These are phyloP conservation scores for Trichodelitschia bisporula DNA, from an alignment of 495 filamentous ascomycete genomes.

Conservation along the genomic window DNA sequence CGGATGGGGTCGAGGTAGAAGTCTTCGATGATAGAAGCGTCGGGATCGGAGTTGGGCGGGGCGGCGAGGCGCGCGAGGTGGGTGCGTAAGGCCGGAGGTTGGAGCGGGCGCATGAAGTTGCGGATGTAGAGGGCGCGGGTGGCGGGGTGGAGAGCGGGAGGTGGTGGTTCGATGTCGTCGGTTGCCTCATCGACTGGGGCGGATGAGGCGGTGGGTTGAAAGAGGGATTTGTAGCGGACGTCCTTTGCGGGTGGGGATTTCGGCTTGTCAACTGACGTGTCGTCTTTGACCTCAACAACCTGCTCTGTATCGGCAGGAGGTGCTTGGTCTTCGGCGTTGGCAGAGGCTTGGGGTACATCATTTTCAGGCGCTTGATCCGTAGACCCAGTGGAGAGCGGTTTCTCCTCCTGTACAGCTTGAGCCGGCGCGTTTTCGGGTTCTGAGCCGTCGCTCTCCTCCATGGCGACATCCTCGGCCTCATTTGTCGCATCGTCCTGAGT, in stretches of 20 bases:
- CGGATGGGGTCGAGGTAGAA: constrained; percentile 70
- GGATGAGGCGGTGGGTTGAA: neutral
- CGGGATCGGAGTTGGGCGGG: constrained; percentile 22
- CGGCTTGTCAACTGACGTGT: neutral
- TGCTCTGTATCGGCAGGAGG: constrained; percentile 1
- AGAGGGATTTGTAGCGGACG: constrained; percentile 5
- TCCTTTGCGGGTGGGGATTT: constrained; percentile 1
- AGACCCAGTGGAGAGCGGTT: too few relatives aligned
- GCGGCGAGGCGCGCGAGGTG: constrained; percentile 47
- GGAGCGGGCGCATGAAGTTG: constrained; percentile 72
- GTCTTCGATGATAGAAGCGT: constrained; percentile 28
- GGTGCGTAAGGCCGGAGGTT: constrained; percentile 30
- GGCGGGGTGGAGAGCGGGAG: constrained; percentile 60
- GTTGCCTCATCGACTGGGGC: constrained; percentile 3
- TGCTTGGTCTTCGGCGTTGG: too few relatives aligned
- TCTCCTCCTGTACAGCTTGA: too few relatives aligned
- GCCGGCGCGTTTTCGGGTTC: neutral
- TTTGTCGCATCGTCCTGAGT: neutral
- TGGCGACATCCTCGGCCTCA: neutral
- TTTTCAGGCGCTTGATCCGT: constrained; percentile 1
- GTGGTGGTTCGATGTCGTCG: constrained; percentile 22
- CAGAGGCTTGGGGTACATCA: neutral
- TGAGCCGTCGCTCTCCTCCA: neutral
- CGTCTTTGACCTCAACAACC: neutral
- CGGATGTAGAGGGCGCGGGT: constrained; percentile 77